A percentile compares a stretch with the other conserved stretches of the same genome.
These are phyloP conservation scores for Entomortierella parvispora DNA, from an alignment of 192 early-diverging fungal genomes.

Conservation along the genomic window DNA sequence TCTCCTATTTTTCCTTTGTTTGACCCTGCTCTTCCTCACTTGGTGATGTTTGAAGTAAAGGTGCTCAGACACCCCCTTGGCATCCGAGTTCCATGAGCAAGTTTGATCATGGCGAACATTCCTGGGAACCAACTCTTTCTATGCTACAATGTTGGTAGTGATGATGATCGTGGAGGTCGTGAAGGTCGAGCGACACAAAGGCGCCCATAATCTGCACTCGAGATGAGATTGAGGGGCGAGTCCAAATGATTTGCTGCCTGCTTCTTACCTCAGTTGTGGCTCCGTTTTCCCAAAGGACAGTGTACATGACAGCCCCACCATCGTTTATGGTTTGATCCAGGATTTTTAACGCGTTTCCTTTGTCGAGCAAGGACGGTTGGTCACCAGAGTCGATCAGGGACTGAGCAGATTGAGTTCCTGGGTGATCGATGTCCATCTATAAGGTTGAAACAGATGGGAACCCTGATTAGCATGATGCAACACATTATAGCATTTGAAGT, in stretches of 20 bases:
- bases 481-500: no score
- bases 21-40: slow-evolving; percentile 1
- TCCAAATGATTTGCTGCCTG: no score
- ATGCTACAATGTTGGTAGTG: no score
- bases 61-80: background rate
- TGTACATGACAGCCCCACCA: slow-evolving; percentile 49
- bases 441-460: no score
- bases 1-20: slow-evolving; percentile 42
- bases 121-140: no score
- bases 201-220: background rate
- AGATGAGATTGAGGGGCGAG: no score
- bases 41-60: slow-evolving; percentile 3
- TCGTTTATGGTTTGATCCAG: slow-evolving; percentile 42
- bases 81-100: background rate
- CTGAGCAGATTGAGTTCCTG: no score
- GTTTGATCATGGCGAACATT: no score
- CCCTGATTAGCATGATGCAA: no score
- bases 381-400: no score
- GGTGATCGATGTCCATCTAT: slow-evolving; percentile 9
- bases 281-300: slow-evolving; percentile 51
- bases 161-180: background rate
- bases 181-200: background rate
- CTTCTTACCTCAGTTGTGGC: slow-evolving; percentile 52
- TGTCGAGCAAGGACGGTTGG: background rate
- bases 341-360: slow-evolving; percentile 45